A percentile compares a stretch with the other conserved stretches of the same genome.
Conservation (phyloP, 192 early-diverging fungal genomes). For the Linnemannia zychae region DNA sequence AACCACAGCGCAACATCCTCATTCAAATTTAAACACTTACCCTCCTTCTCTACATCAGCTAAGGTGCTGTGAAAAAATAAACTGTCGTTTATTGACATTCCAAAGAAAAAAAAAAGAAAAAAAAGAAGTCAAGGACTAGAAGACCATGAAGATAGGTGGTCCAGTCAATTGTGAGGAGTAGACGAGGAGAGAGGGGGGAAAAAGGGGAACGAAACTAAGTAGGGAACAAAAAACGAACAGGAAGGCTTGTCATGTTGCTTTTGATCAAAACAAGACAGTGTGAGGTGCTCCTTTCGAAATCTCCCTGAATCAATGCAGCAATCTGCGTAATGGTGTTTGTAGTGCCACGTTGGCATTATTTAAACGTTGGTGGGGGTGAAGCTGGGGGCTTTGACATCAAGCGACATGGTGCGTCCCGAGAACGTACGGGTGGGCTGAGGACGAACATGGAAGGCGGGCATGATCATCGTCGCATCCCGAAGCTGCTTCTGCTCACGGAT, state of each 20-base stretch:
- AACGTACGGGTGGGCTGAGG: slow-evolving; percentile 22
- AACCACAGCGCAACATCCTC: slow-evolving; percentile 29
- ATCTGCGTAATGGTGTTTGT: background rate
- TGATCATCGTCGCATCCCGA: slow-evolving; percentile 50
- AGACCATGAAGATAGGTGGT: background rate
- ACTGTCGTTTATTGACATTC: background rate
- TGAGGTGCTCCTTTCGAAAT: background rate
- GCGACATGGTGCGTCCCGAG: slow-evolving; percentile 30
- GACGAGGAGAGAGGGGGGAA: too few relatives aligned
- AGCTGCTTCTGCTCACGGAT: slow-evolving; percentile 62
- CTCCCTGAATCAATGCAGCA: background rate
- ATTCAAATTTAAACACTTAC: slow-evolving; percentile 33
- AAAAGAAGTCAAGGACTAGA: background rate
- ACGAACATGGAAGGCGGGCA: slow-evolving; percentile 35
- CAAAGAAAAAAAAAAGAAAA: background rate
- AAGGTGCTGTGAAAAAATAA: slow-evolving; percentile 14
- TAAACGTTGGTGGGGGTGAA: slow-evolving; percentile 33
- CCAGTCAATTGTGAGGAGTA: background rate
- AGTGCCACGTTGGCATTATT: background rate
- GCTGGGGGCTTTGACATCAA: slow-evolving; percentile 34
- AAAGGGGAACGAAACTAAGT: background rate
- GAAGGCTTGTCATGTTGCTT: background rate
- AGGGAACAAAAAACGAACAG: background rate
- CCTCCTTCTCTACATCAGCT: background rate
- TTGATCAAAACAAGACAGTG: background rate